Evolutionary conservation across 768 basidiomycete genomes (phyloP).

Genomic region (Leccinum pellstonianum): DNA sequence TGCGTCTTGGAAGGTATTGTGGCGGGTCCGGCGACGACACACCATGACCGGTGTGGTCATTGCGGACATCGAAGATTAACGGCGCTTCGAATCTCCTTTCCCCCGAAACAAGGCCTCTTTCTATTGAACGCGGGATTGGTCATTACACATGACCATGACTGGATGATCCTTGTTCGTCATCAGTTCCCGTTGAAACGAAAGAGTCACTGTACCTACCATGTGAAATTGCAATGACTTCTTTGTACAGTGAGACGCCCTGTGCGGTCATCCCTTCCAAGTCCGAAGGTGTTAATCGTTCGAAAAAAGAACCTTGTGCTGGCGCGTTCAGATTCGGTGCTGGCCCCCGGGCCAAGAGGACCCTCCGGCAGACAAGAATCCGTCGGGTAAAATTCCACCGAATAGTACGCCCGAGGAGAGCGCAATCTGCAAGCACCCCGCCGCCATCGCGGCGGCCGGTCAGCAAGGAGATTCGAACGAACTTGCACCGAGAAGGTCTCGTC

Average conservation of each 20-base stretch:
- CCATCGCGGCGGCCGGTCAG: constrained; percentile 26
- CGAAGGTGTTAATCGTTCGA: neutral
- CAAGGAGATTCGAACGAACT: constrained; percentile 20
- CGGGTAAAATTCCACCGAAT: constrained; percentile 18
- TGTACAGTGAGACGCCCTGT: neutral
- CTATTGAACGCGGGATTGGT: constrained; percentile 4
- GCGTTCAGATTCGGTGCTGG: constrained; percentile 8
- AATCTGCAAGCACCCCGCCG: constrained; percentile 18
- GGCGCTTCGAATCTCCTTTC: constrained; percentile 9
- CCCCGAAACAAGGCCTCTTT: constrained; percentile 10
- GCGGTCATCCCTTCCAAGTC: constrained; percentile 5
- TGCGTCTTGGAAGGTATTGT: constrained; percentile 27
- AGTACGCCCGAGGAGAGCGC: constrained; percentile 21
- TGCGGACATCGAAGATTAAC: constrained; percentile 27
- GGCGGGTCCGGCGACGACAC: constrained; percentile 27
- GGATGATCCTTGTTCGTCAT: neutral
- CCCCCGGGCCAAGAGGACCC: constrained; percentile 3
- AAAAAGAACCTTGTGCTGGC: constrained; percentile 5
- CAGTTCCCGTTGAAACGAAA: constrained; percentile 9
- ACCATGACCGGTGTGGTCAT: constrained; percentile 22
- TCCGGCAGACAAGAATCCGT: constrained; percentile 7
- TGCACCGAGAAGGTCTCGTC: constrained; percentile 2
- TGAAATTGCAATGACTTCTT: constrained; percentile 2
- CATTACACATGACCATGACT: constrained; percentile 4
- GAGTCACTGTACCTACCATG: neutral